These are phyloP conservation scores for Sugiyamaella novakii DNA, from an alignment of 1,139 yeast genomes.

Conservation along the genomic window DNA sequence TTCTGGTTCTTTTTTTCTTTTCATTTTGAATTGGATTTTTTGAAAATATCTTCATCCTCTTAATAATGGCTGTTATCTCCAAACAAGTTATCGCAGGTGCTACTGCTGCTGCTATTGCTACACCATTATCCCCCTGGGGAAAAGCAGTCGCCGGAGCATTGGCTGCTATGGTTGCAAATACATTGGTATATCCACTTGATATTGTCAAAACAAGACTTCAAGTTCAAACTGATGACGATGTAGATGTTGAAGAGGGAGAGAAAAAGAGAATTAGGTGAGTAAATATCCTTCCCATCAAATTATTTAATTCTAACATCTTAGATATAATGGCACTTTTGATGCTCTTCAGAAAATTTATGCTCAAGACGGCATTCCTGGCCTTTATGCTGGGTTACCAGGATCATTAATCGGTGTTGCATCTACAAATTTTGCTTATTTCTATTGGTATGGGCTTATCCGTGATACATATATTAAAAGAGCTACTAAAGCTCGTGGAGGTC, in stretches of 20 bases:
- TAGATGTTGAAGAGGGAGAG: slow-evolving; percentile 13
- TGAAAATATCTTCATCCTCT: neutral
- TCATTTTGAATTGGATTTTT: too few relatives aligned
- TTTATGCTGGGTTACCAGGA: slow-evolving; percentile 74
- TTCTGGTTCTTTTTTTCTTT: too few relatives aligned
- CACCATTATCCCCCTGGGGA: slow-evolving; percentile 52
- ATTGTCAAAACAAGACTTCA: slow-evolving; percentile 76
- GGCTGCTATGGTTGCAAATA: slow-evolving; percentile 80
- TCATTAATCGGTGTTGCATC: slow-evolving; percentile 74
- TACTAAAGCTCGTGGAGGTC: slow-evolving; percentile 8
- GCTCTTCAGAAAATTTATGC: slow-evolving; percentile 61
- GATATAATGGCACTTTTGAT: slow-evolving; percentile 64
- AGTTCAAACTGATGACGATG: slow-evolving; percentile 38
- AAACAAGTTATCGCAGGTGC: slow-evolving; percentile 23
- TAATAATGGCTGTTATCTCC: slow-evolving; percentile 31
- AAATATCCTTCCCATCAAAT: neutral
- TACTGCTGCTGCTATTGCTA: slow-evolving; percentile 17
- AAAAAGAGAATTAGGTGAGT: slow-evolving; percentile 19
- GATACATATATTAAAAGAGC: slow-evolving; percentile 53
- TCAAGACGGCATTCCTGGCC: slow-evolving; percentile 65
- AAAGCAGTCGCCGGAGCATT: slow-evolving; percentile 84
- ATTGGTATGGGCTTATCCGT: slow-evolving; percentile 79
- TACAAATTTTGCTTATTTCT: slow-evolving; percentile 81
- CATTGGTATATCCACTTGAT: slow-evolving; percentile 89
- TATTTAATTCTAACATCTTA: neutral